Evolutionary conservation across 306 rosid genomes (phyloP).

Genomic region (Cucurbita moschata): DNA sequence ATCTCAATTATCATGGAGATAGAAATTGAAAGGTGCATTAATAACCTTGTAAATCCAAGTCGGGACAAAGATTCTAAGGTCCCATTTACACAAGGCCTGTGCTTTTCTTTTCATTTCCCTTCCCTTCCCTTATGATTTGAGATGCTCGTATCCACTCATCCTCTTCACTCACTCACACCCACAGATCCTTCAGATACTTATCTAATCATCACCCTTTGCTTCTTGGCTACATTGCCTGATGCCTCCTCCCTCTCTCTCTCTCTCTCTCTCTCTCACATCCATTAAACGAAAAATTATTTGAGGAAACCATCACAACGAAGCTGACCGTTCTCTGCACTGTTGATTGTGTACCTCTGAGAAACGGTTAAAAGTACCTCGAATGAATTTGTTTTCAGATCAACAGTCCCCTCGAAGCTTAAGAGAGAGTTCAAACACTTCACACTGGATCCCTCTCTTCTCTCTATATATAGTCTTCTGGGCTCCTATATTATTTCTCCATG

Average conservation of each 20-base stretch:
- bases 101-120: background rate
- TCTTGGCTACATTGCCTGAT: too few species aligned
- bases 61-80: conserved; percentile 6
- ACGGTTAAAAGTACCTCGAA: too few species aligned
- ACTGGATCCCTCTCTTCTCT: background rate
- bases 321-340: too few species aligned
- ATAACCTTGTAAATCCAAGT: conserved; percentile 7
- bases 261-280: conserved; percentile 2
- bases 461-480: background rate
- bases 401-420: background rate
- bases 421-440: background rate
- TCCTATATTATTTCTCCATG: conserved; percentile 43
- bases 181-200: conserved; percentile 1
- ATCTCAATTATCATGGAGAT: background rate
- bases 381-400: too few species aligned
- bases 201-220: background rate
- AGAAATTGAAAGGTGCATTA: conserved; percentile 4
- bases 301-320: background rate
- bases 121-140: background rate
- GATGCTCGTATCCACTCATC: conserved; percentile 2
- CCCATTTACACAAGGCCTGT: conserved; percentile 2
- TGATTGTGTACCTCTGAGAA: too few species aligned
- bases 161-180: background rate
- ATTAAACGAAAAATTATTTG: conserved; percentile 10
- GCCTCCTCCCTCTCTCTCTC: background rate